These are phyloP conservation scores for Cryptomeria japonica DNA, from an alignment of 75 land plant genomes.

Conservation along the genomic window DNA sequence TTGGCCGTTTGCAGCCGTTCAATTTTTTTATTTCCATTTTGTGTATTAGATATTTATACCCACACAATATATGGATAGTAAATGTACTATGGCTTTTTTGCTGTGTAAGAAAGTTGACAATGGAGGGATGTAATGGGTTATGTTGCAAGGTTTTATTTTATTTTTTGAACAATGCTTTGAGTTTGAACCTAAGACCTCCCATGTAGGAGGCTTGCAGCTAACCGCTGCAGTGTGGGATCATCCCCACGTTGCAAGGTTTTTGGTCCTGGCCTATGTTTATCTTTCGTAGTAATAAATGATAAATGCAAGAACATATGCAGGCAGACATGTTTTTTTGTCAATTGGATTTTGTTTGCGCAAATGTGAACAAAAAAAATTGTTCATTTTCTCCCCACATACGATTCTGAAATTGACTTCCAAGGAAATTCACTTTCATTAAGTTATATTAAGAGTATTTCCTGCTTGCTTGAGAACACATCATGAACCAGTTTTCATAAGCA, in stretches of 20 bases:
- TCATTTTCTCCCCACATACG: not conserved
- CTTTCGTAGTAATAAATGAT: not conserved
- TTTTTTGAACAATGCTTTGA: no score
- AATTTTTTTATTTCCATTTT: not conserved
- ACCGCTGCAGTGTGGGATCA: no score
- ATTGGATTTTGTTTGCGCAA: not conserved
- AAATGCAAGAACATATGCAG: not conserved
- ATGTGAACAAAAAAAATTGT: not conserved
- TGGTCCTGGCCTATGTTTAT: not conserved
- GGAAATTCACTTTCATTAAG: not conserved
- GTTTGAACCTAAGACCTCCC: no score
- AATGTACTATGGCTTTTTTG: not conserved
- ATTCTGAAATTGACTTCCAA: not conserved
- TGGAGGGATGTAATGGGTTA: not conserved
- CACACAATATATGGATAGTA: not conserved
- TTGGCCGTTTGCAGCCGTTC: not conserved
- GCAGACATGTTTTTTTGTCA: not conserved
- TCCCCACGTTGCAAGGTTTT: slow-evolving; percentile 6
- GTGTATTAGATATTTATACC: not conserved
- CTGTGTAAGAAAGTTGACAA: not conserved
- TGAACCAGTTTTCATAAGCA: not conserved
- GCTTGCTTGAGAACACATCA: not conserved
- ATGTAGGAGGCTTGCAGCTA: no score
- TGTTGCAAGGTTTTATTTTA: slow-evolving; percentile 8
- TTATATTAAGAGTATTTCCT: not conserved